Evolutionary conservation across 495 filamentous ascomycete genomes (phyloP), one percentile per base, ranked within the genome.

Genomic region (Aspergillus nidulans): DNA sequence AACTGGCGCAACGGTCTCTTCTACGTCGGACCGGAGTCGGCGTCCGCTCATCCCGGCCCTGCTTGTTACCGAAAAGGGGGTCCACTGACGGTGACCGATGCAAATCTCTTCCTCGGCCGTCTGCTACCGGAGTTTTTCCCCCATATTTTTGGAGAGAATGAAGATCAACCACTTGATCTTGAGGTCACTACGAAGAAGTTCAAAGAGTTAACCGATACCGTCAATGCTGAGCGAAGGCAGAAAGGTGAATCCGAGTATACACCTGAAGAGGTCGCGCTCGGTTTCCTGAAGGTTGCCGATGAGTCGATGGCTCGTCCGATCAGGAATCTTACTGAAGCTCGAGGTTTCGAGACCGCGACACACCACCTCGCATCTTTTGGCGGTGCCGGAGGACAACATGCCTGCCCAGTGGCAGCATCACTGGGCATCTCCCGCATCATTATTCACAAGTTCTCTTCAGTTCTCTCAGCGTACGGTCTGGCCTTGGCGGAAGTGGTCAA

Each of bases 51-150:
- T 65, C 92, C 92, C 1, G 92, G 92, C 3, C 92, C 92, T 6
- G 92, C 89, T 2, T 97, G 92, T 62, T 97, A 97, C 72, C 80
- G 92, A 5, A 97, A 97, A 71, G 94, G 91, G 0, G 92, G 92
- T 0, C 92, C 92, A 6, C 73, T 94, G 13, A 94, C 92, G 0
- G 91, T 97, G 18, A 97, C 92, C 0, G 92, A 97, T 68, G 92
- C 92, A 13, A 97, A 97, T 60, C 69, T 97, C 26, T 92, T 88
- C 66, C 81, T 97, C 0, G 94, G 92, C 4, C 82, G 94, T 16
- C 73, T 98, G 20, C 63, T 96, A 28, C 92, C 94, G 0, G 90
- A 96, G 56, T 97, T 96, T 73, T 98, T 98, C 69, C 94, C 94
- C 4, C 92, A 94, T 62, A 97, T 98, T 52, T 97, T 98, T 59